Evolutionary conservation across 768 basidiomycete genomes (phyloP), one percentile per base, ranked within the genome.

Genomic region (Amylocystis lapponica): DNA sequence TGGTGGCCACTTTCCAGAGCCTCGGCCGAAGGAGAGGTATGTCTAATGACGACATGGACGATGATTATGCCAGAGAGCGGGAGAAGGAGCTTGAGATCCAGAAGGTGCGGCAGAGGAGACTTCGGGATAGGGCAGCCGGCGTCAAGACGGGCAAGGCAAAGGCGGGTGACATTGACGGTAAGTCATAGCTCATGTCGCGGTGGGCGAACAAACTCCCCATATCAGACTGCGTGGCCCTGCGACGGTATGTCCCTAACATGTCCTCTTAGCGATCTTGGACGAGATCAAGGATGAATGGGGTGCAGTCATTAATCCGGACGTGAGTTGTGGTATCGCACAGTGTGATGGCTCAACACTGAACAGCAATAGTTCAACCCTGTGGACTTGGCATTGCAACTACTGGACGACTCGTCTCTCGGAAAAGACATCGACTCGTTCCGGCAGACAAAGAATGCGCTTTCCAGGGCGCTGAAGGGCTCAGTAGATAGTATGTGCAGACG

Each of bases 251-350:
- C 39, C 37, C 25, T 43, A 19, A 25, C 11, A 8, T 33, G n/a
- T 27, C 34, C 19, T 13, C 35, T 1, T 50, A 94, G 90, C 86
- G 49, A 75, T 95, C 12, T 65, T 96, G 48, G 82, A 89, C 50
- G 81, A 89, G 62, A 87, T 96, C 51, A 81, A 77, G 57, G 83
- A 87, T 51, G 90, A 86, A 43, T 96, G 92, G 92, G 86, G 88
- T 54, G 84, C 90, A 56, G 82, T 92, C 25, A 79, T 83, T 42
- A 78, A 89, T 48, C 76, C 84, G 27, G 84, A 90, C 62, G 89
- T 90, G 61, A 66, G 77, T 54, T 37, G 31, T 34, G 29, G 23
- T 26, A 39, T 41, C 21, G 34, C 27, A 21, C 39, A 33, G 40
- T 17, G 21, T 32, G 5, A 25, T 19, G 41, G 17, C 48, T 32